Evolutionary conservation across 2,329 filamentous ascomycete species (phyloP), one percentile per base, ranked within the genome.

Genomic region (Cladosporium sp.): DNA sequence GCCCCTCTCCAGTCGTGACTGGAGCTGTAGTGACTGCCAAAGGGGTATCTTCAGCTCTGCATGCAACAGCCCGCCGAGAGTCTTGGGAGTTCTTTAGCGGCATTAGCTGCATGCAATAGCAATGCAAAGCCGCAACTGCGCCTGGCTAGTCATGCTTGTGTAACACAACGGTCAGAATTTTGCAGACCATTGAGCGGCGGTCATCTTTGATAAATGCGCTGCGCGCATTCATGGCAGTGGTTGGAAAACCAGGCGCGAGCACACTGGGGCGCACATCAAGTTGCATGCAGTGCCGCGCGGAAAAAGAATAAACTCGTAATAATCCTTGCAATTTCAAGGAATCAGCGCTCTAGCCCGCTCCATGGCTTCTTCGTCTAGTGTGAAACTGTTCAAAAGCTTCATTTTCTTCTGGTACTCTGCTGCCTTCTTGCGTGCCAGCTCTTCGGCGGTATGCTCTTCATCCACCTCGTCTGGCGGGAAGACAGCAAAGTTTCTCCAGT

Each of bases 401-500:
- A 57, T n/a, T 49, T 59, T 60, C 38, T 58, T 55, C 52, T 61
- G 59, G 53, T 59, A 62, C 25, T 62, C 58, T 2, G 50, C 55
- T 20, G 59, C 58, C 40, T 56, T 54, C 48, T 57, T 57, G 20
- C 53, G 54, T 20, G 59, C 62, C 35, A 58, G 49, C 20, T 62
- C 59, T n/a, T 58, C 55, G 7, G 60, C 63, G 5, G 59, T 59
- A 22, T 59, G 56, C 30, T 41, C 55, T 56, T 57, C 55, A 41
- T 66, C 62, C 12, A 65, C 56, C 39, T 66, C 63, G 51, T 65
- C 60, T 11, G 54, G 52, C 33, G 60, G 49, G 36, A 66, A 65
- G n/a, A 65, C 62, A 3, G 57, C 59, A 38, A 66, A 66, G 43
- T 55, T 62, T 19, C 57, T 52, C 63, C 63, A 66, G 45, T 65